Conservation (phyloP, 768 basidiomycete species). For the Mycena indigotica region DNA sequence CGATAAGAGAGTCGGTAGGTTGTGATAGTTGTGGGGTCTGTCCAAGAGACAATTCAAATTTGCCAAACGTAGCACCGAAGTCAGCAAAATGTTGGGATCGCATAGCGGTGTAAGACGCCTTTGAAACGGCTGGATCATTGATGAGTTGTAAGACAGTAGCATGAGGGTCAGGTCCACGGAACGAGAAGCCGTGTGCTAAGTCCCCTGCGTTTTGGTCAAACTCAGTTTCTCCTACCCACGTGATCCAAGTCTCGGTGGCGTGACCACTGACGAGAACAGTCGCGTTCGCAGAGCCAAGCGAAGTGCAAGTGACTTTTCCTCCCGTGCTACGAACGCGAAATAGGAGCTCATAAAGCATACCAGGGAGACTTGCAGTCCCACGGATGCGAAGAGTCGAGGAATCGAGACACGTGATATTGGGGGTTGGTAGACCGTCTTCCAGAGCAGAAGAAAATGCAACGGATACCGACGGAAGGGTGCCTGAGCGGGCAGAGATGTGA, state of each 20-base stretch:
- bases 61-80: constrained; percentile 41
- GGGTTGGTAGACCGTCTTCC: constrained; percentile 52
- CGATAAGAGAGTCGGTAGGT: constrained; percentile 61
- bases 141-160: constrained; percentile 42
- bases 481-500: constrained; percentile 42
- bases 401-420: constrained; percentile 64
- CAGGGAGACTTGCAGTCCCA: constrained; percentile 50
- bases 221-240: constrained; percentile 76
- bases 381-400: constrained; percentile 56
- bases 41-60: constrained; percentile 62
- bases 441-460: constrained; percentile 51
- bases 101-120: constrained; percentile 39
- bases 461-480: constrained; percentile 20
- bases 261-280: constrained; percentile 47
- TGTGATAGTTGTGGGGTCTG: constrained; percentile 53
- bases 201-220: constrained; percentile 67
- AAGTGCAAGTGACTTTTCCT: constrained; percentile 36
- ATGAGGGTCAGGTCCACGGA: constrained; percentile 66
- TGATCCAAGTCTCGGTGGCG: constrained; percentile 60
- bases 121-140: constrained; percentile 26
- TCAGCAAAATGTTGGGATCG: constrained; percentile 56
- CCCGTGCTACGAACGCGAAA: constrained; percentile 45
- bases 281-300: constrained; percentile 39
- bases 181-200: constrained; percentile 56
- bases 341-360: constrained; percentile 75